A percentile compares a stretch with the other conserved stretches of the same genome.
These are phyloP conservation scores for Chrysosporium keratinophilum DNA, from an alignment of 2,329 filamentous ascomycete species.

Conservation along the genomic window DNA sequence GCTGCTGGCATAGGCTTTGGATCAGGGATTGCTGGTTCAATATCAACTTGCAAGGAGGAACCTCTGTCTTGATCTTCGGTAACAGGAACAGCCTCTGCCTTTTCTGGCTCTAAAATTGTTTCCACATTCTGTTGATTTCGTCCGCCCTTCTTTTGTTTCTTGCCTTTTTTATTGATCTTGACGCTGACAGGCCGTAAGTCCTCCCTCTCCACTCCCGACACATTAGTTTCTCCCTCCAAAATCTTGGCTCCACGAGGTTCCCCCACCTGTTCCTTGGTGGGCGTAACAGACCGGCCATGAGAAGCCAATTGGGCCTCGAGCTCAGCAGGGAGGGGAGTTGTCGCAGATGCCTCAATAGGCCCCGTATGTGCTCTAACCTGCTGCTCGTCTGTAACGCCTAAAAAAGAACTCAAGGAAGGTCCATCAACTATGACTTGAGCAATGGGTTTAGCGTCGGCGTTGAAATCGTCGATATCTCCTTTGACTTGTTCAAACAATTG, in stretches of 20 bases:
- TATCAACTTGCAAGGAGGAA: too few relatives aligned
- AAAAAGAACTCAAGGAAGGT: background rate
- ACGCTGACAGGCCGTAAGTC: too few relatives aligned
- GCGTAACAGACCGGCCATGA: background rate
- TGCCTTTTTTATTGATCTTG: too few relatives aligned
- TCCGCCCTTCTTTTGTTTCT: too few relatives aligned
- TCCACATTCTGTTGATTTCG: background rate
- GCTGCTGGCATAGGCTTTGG: too few relatives aligned
- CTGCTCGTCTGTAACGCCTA: background rate
- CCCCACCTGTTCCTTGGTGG: background rate
- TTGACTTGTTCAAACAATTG: slow-evolving; percentile 2
- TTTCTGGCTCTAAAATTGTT: background rate
- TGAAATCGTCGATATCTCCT: slow-evolving; percentile 14
- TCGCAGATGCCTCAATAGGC: background rate
- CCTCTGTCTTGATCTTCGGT: too few relatives aligned
- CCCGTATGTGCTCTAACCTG: background rate
- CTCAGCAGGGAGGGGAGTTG: background rate
- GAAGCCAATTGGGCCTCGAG: background rate
- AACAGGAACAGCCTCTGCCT: too few relatives aligned
- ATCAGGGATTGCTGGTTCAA: too few relatives aligned
- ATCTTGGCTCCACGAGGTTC: background rate
- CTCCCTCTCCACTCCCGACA: background rate
- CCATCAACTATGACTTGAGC: slow-evolving; percentile 1
- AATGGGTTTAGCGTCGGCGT: slow-evolving; percentile 13
- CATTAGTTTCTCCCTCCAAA: background rate